Conservation (phyloP, 2,329 filamentous ascomycete genomes). For the Emmonsiellopsis sp. region DNA sequence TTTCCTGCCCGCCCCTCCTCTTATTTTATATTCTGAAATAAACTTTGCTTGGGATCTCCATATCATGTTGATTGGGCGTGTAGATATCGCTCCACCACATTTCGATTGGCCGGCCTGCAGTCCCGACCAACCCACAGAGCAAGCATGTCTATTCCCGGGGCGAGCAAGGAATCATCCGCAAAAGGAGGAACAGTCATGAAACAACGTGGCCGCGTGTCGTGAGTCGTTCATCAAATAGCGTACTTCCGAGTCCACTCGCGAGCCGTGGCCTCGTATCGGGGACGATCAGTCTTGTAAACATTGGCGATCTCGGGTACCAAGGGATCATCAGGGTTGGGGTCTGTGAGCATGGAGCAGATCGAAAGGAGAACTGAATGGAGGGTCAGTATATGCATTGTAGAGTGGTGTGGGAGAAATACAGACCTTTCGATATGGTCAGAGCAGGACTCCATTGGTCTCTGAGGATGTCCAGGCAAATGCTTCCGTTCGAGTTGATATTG, state of each 20-base stretch:
- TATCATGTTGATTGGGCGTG: no score
- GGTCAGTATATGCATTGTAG: constrained; percentile 1
- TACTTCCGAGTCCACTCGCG: constrained; percentile 99
- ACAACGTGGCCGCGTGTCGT: not conserved
- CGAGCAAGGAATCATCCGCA: not conserved
- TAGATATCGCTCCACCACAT: no score
- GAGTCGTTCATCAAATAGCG: constrained; percentile 59
- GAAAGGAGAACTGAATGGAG: constrained; percentile 71
- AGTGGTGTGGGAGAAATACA: constrained; percentile 10
- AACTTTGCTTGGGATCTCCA: no score
- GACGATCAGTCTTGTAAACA: constrained; percentile 98
- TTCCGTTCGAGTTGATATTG: constrained; percentile 99
- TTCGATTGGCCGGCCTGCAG: no score
- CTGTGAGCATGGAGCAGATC: constrained; percentile 99
- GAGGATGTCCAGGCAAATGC: constrained; percentile 96
- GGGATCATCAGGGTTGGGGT: constrained; percentile 98
- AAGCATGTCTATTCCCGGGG: no score
- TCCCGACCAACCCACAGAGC: no score
- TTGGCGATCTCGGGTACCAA: constrained; percentile 98
- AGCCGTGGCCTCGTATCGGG: constrained; percentile 90
- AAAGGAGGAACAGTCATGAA: not conserved
- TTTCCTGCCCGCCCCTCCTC: no score
- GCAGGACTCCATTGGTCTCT: constrained; percentile 99
- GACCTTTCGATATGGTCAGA: constrained; percentile 97
- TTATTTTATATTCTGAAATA: no score